These are phyloP conservation scores for Botrytis tulipae DNA, from an alignment of 2,329 filamentous ascomycete genomes.

Conservation along the genomic window DNA sequence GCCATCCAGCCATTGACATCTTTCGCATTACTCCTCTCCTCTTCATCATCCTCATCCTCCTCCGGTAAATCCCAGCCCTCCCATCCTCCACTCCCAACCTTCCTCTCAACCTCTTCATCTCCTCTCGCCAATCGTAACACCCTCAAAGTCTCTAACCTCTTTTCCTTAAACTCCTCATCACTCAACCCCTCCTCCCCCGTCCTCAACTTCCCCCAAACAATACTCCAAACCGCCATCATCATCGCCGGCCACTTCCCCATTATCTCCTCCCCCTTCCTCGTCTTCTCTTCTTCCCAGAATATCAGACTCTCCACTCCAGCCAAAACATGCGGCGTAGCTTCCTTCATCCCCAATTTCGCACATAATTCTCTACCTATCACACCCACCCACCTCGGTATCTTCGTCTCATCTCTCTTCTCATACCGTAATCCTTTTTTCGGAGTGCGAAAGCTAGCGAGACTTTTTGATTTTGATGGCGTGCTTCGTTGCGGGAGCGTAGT, in stretches of 20 bases:
- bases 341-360: constrained; percentile 56
- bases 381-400: constrained; percentile 64
- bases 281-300: constrained; percentile 32
- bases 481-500: constrained; percentile 24
- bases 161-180: constrained; percentile 46
- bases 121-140: constrained; percentile 43
- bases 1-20: constrained; percentile 63
- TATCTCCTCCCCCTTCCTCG: constrained; percentile 41
- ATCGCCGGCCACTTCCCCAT: constrained; percentile 50
- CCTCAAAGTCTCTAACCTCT: constrained; percentile 48
- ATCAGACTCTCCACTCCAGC: constrained; percentile 63
- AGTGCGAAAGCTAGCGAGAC: constrained; percentile 42
- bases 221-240: constrained; percentile 59
- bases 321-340: constrained; percentile 69
- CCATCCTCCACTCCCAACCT: constrained; percentile 45
- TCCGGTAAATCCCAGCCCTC: constrained; percentile 48
- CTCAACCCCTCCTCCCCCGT: constrained; percentile 32
- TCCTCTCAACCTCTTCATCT: constrained; percentile 47
- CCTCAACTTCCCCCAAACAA: constrained; percentile 53
- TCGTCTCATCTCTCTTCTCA: constrained; percentile 27
- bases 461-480: constrained; percentile 49
- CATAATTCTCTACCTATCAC: constrained; percentile 66
- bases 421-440: constrained; percentile 31
- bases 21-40: constrained; percentile 50
- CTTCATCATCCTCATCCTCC: constrained; percentile 46